Evolutionary conservation across 1,284 basidiomycete species (phyloP).

Genomic region (Trichosporon inkin): DNA sequence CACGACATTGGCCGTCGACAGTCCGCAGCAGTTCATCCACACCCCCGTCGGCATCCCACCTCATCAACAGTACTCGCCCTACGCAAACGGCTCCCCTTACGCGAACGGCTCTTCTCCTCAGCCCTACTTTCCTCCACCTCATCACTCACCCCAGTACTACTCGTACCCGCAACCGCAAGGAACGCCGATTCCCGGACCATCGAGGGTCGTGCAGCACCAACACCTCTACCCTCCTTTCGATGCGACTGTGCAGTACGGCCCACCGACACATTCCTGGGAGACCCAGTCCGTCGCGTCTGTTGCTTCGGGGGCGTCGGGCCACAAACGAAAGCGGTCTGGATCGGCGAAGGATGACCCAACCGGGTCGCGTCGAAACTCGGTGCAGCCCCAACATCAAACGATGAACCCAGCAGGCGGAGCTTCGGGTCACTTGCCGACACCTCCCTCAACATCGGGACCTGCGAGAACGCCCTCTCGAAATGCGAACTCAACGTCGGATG

Average conservation of each 20-base stretch:
- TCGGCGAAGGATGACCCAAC: neutral
- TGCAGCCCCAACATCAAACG: neutral
- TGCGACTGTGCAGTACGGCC: neutral
- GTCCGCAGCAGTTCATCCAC: conserved; percentile 2
- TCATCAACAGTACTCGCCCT: conserved; percentile 8
- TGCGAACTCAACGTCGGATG: neutral
- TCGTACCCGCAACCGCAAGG: conserved; percentile 7
- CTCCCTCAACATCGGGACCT: conserved; percentile 21
- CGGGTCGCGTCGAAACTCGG: conserved; percentile 1
- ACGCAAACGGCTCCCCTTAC: neutral
- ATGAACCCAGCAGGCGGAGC: neutral
- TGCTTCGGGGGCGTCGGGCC: conserved; percentile 5
- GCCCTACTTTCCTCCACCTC: conserved; percentile 8
- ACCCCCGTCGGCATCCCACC: conserved; percentile 3
- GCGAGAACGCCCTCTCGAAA: conserved; percentile 15
- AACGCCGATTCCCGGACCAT: neutral
- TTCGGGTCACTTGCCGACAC: conserved; percentile 24
- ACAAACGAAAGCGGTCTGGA: conserved; percentile 22
- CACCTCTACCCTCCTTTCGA: conserved; percentile 6
- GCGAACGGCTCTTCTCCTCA: conserved; percentile 5
- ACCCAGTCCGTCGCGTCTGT: neutral
- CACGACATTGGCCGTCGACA: conserved; percentile 9
- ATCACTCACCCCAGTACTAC: conserved; percentile 9
- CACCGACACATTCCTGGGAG: conserved; percentile 13
- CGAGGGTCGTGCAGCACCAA: neutral